These are phyloP conservation scores for Pseudonitzschia pungens DNA, from an alignment of 108 stramenopile species.

Conservation along the genomic window DNA sequence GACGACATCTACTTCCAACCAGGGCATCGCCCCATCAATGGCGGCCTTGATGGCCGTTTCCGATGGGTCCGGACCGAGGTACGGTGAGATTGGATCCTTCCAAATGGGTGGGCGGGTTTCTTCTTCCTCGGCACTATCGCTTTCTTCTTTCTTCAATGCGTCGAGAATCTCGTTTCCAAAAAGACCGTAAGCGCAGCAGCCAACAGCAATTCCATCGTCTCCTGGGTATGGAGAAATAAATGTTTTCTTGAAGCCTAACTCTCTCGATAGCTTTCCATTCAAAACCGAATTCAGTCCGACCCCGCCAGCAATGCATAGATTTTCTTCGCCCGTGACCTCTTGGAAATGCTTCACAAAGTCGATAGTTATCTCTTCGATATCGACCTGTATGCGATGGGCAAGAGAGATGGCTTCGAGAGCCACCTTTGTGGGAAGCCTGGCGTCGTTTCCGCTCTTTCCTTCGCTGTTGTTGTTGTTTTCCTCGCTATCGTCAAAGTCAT, in stretches of 20 bases:
- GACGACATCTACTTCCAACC: constrained; percentile 68
- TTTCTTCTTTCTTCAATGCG: constrained; percentile 8
- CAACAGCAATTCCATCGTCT: constrained; percentile 93
- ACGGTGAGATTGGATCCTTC: constrained; percentile 73
- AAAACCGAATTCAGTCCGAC: constrained; percentile 93
- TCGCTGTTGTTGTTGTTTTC: constrained; percentile 24
- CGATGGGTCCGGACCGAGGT: constrained; percentile 60
- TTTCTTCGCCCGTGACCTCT: constrained; percentile 74
- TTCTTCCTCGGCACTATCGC: neutral
- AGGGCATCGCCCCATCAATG: constrained; percentile 69
- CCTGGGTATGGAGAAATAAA: constrained; percentile 93
- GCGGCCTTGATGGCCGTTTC: constrained; percentile 69
- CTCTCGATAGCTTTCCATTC: constrained; percentile 82
- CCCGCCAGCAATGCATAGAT: constrained; percentile 91
- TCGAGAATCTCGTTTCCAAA: constrained; percentile 48
- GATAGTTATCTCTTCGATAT: constrained; percentile 79
- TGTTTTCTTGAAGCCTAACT: constrained; percentile 80
- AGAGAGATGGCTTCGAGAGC: constrained; percentile 81
- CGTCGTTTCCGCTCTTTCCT: constrained; percentile 19
- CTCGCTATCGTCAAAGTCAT: constrained; percentile 80
- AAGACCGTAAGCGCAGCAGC: constrained; percentile 89
- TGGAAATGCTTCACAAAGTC: constrained; percentile 86
- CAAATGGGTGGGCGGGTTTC: constrained; percentile 43
- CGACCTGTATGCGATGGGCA: constrained; percentile 74
- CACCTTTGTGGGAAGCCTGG: constrained; percentile 69